phyloP scores from a whole-genome alignment of 345 rosid species.

The Carallia pectinifolia region DNA sequence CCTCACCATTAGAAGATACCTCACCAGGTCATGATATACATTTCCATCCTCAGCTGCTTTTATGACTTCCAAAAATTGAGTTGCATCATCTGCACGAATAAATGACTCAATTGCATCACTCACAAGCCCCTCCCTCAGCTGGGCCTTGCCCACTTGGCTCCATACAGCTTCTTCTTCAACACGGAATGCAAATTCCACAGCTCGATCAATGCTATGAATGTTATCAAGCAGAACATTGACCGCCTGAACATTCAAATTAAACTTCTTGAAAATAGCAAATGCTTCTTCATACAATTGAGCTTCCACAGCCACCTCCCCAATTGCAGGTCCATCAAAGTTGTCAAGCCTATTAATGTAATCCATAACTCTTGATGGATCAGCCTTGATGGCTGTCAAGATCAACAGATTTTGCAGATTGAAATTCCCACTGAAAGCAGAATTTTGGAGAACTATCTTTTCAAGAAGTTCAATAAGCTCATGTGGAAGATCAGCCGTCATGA shows the following conservation, averaged over 20 bases:
- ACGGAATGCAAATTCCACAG: slow-evolving; percentile 94
- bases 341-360: slow-evolving; percentile 90
- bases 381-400: slow-evolving; percentile 93
- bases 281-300: slow-evolving; percentile 86
- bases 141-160: slow-evolving; percentile 96
- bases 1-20: slow-evolving; percentile 93
- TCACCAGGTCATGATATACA: slow-evolving; percentile 89
- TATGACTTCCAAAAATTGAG: slow-evolving; percentile 72
- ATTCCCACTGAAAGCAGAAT: slow-evolving; percentile 97
- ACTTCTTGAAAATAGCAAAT: slow-evolving; percentile 74
- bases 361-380: slow-evolving; percentile 95
- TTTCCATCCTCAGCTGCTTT: slow-evolving; percentile 66
- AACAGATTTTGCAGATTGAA: slow-evolving; percentile 91
- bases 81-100: slow-evolving; percentile 88
- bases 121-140: slow-evolving; percentile 87
- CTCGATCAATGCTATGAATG: slow-evolving; percentile 67
- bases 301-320: slow-evolving; percentile 93
- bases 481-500: slow-evolving; percentile 80
- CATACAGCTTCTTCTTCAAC: slow-evolving; percentile 98
- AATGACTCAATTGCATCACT: slow-evolving; percentile 96
- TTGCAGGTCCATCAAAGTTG: slow-evolving; percentile 98
- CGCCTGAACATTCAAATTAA: slow-evolving; percentile 70
- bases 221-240: slow-evolving; percentile 69
- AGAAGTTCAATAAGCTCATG: slow-evolving; percentile 83
- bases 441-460: slow-evolving; percentile 95